Base-by-base conservation (phyloP, 805 yeast genomes). In the Candida awuae region DNA sequence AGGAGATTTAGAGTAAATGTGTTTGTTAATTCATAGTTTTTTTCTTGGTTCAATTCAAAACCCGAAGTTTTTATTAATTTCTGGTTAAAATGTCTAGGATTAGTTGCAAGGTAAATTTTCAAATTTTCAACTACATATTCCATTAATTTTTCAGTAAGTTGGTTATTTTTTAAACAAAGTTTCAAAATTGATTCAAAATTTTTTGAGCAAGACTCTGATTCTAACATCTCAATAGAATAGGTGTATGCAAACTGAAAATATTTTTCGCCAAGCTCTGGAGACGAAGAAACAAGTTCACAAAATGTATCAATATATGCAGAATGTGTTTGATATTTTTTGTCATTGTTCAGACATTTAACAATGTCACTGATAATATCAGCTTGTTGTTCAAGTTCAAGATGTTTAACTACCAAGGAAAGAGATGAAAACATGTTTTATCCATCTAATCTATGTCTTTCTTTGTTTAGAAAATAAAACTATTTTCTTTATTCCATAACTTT, bases 161-260 rank as follows among this genome's bases (percentile, higher is more conserved):
- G 31, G 38, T 66, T 21, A 51, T 61, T 38, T 48, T 56, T 43
- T 46, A 63, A 19, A 56, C 71, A 38, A 14, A 51, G 34, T 17
- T 47, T 34, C 16, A 48, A 34, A 18, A 51, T 35, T 7, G 35
- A 33, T 8, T 39, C 38, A 32, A 35, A 44, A n/a, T 42, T 30
- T 13, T 9, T 18, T 8, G 31, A 4, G 21, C n/a, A 25, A 12
- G 4, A 9, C 28, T 35, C 34, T 4, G 22, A n/a, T 21, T 35
- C 16, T 4, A 52, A 18, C 4, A 45, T 15, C 1, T 23, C 10
- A 2, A 41, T 26, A 25, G 43, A 35, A 29, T 44, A 48, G 3
- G 18, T 22, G 3, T 35, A 29, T 5, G 51, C 29, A 2, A 39
- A 18, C 6, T 34, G 8, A 25, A 35, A 41, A 4, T 42, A 16